A percentile compares a stretch with the other conserved stretches of the same genome.
Conservation (phyloP, 2,329 filamentous ascomycete genomes). For the Hypoxylon sp. region DNA sequence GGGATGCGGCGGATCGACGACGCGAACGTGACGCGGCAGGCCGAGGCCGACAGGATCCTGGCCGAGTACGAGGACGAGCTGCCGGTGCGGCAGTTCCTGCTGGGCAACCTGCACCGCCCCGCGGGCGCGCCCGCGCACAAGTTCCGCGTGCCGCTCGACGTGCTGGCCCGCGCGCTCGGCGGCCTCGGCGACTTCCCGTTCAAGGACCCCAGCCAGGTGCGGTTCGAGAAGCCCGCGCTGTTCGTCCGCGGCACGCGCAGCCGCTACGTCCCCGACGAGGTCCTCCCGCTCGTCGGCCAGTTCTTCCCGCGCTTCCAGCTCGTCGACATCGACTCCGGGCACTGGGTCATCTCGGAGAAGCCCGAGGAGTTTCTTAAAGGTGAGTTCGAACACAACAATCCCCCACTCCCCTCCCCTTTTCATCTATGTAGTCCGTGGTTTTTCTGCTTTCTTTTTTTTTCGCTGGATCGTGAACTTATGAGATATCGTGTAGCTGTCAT, state of each 20-base stretch:
- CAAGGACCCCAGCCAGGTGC: slow-evolving; percentile 70
- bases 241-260: slow-evolving; percentile 82
- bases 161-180: slow-evolving; percentile 72
- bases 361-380: slow-evolving; percentile 80
- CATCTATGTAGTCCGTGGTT: too few relatives aligned
- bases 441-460: background rate
- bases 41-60: slow-evolving; percentile 83
- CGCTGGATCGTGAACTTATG: slow-evolving; percentile 8
- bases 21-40: slow-evolving; percentile 70
- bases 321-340: slow-evolving; percentile 78
- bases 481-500: slow-evolving; percentile 61
- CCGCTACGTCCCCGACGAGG: slow-evolving; percentile 82
- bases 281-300: slow-evolving; percentile 77
- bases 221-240: slow-evolving; percentile 80
- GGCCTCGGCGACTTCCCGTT: slow-evolving; percentile 91
- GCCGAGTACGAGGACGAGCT: slow-evolving; percentile 77
- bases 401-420: too few relatives aligned
- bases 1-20: slow-evolving; percentile 86
- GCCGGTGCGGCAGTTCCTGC: slow-evolving; percentile 86
- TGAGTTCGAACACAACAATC: slow-evolving; percentile 48
- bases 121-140: slow-evolving; percentile 62
- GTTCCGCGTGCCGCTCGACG: slow-evolving; percentile 82
- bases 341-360: slow-evolving; percentile 92
- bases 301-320: slow-evolving; percentile 84
- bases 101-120: slow-evolving; percentile 80